Conservation (phyloP, 768 basidiomycete species). For the Pholiota molesta region DNA sequence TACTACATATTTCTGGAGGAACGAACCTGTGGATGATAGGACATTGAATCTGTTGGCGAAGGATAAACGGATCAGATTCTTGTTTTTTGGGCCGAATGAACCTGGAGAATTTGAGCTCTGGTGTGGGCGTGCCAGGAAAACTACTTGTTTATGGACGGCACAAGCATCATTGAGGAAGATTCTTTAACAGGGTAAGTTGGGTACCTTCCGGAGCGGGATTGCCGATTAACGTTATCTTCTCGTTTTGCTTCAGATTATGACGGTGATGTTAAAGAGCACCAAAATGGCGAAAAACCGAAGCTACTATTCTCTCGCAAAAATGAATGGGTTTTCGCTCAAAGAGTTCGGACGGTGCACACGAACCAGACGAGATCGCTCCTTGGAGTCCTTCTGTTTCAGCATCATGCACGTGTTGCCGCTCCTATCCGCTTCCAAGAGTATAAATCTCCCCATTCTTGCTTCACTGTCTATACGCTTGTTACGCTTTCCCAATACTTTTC, state of each 20-base stretch:
- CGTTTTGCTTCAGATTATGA: too few species aligned
- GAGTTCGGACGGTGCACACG: too few species aligned
- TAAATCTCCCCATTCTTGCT: not conserved
- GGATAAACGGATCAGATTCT: slow-evolving; percentile 19
- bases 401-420: too few species aligned
- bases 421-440: too few species aligned
- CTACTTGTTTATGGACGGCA: slow-evolving; percentile 21
- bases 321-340: too few species aligned
- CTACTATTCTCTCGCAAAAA: too few species aligned
- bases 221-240: too few species aligned
- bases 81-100: slow-evolving; percentile 17
- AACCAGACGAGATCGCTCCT: too few species aligned
- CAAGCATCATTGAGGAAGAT: slow-evolving; percentile 3
- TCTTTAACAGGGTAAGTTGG: not conserved
- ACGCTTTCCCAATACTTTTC: not conserved
- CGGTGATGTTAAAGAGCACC: too few species aligned
- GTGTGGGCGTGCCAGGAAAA: slow-evolving; percentile 19
- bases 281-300: too few species aligned
- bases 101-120: slow-evolving; percentile 22
- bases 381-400: too few species aligned
- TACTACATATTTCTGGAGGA: slow-evolving; percentile 23
- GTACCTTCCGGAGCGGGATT: not conserved
- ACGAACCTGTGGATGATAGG: slow-evolving; percentile 13
- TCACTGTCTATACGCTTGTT: not conserved
- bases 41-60: slow-evolving; percentile 9